These are phyloP conservation scores for Puccinia coronata DNA, from an alignment of 1,284 basidiomycete species.

Conservation along the genomic window DNA sequence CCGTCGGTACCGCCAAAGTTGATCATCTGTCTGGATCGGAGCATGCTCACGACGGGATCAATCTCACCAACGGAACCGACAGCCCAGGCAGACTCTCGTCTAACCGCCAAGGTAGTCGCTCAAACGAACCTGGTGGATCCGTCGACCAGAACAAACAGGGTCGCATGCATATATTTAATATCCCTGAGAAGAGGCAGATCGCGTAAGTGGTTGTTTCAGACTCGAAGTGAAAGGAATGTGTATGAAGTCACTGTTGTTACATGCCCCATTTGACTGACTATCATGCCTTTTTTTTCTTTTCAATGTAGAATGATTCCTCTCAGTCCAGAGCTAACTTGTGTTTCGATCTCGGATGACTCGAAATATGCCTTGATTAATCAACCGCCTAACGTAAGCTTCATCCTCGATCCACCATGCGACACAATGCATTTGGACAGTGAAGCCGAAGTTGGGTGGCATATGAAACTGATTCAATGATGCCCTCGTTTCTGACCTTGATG, in stretches of 20 bases:
- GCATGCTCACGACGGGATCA: not conserved
- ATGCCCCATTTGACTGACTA: not conserved
- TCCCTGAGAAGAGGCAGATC: slow-evolving; percentile 38
- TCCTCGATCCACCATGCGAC: not conserved
- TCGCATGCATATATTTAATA: slow-evolving; percentile 49
- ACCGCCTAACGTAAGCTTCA: slow-evolving; percentile 72
- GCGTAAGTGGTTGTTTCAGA: slow-evolving; percentile 10
- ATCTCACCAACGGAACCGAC: slow-evolving; percentile 24
- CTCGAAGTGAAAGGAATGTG: not conserved
- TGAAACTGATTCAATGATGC: not conserved
- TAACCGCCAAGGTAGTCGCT: slow-evolving; percentile 60
- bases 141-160: slow-evolving; percentile 32
- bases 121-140: slow-evolving; percentile 42
- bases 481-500: not conserved
- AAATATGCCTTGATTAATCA: slow-evolving; percentile 83
- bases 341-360: slow-evolving; percentile 83
- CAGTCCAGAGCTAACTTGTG: slow-evolving; percentile 73
- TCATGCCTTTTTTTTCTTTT: not conserved
- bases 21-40: slow-evolving; percentile 26
- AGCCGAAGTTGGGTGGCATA: not conserved
- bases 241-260: not conserved
- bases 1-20: slow-evolving; percentile 66
- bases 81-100: not conserved
- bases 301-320: slow-evolving; percentile 39
- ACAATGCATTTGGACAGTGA: not conserved